Base-by-base conservation (phyloP, 495 filamentous ascomycete species). In the Corynascus novoguineensis region DNA sequence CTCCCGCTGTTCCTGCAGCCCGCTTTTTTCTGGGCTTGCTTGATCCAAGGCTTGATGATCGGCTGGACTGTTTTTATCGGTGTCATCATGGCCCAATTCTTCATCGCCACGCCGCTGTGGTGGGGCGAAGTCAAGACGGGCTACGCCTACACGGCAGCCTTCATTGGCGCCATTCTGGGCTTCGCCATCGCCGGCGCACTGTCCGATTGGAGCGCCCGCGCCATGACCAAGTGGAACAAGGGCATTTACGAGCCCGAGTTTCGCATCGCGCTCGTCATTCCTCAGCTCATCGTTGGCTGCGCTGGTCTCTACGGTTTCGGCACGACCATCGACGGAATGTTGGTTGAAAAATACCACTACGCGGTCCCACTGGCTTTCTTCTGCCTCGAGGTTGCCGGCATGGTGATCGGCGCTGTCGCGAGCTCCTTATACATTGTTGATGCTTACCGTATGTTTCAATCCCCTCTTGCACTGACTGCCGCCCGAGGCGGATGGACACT, bases 31-130 rank as follows among this genome's bases (percentile, higher is more conserved):
- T 97, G 90, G 89, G 90, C 88, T 10, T 92, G 87, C 66, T 75
- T 97, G 2, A 95, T 89, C 42, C 92, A 97, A 78, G 91, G 91
- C 12, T 82, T 88, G 1, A 78, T 96, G 57, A 95, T 97, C 59
- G 92, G 92, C 57, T 97, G 92, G 92, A 91, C 90, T 4, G 92
- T 96, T 8, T 86, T 97, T 65, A 93, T 97, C 50, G 91, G 91
- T 46, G 87, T 96, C 25, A 83, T 93, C 52, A 72, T 96, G 24
- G 90, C 88, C 9, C 84, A 83, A 50, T 85, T 96, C 54, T 92
- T 95, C 72, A 75, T 92, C 24, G 81, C 83, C 9, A 83, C 86
- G 3, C 92, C 92, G 0, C 76, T 91, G 25, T 92, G 81, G 78
- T 96, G 92, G 74, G 73, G 78, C 58, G 89, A 95, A 68, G 86